Conservation (phyloP, 345 rosid genomes). For the Eucalyptus cloeziana region DNA sequence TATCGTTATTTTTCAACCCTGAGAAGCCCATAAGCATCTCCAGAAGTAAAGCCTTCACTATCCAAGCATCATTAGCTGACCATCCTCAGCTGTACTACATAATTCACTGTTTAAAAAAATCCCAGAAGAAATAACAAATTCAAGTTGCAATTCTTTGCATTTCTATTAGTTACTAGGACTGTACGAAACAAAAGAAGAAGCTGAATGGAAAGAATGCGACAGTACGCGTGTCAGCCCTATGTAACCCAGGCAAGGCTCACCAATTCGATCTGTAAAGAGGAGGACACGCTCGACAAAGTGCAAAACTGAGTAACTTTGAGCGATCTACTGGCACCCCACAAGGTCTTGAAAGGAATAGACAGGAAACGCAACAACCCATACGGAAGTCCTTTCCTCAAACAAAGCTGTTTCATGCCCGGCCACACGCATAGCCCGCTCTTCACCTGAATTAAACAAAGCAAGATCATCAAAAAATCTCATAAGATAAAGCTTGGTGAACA, state of each 20-base stretch:
- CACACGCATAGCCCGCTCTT: constrained; percentile 65
- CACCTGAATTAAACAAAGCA: constrained; percentile 21
- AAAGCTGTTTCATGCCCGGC: constrained; percentile 80
- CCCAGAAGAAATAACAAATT: neutral
- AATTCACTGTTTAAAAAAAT: neutral
- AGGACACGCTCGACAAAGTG: constrained; percentile 64
- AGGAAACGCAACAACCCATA: constrained; percentile 69
- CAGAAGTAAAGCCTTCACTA: neutral
- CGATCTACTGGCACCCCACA: constrained; percentile 86
- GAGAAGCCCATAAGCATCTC: neutral
- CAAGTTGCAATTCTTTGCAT: neutral
- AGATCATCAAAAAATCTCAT: neutral
- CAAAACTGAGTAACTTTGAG: constrained; percentile 85
- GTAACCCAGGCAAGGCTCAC: constrained; percentile 17
- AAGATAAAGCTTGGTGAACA: neutral
- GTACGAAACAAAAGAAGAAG: neutral
- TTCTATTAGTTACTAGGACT: neutral
- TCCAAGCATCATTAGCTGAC: neutral
- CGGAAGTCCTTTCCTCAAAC: constrained; percentile 75
- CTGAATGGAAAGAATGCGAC: neutral
- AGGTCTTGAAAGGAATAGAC: constrained; percentile 77
- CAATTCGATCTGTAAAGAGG: constrained; percentile 89
- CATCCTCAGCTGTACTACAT: neutral
- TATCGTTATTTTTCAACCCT: neutral
- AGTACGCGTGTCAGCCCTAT: neutral